Base-by-base conservation (phyloP, 768 basidiomycete species). In the Tremella yokohamensis region DNA sequence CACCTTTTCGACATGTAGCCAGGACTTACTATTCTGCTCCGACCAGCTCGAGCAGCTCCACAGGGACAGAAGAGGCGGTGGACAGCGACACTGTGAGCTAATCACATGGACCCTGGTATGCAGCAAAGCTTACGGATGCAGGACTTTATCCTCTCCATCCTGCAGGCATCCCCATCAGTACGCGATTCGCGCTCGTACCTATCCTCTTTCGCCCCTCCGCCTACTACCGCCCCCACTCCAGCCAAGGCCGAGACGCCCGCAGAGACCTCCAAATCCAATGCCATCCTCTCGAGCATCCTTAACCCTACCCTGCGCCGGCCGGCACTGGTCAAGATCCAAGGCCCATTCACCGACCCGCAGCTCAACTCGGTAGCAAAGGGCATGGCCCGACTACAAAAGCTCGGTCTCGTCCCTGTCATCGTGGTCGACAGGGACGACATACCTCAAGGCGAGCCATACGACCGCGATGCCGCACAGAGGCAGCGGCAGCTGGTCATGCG, bases 111-210 rank as follows among this genome's bases (percentile, higher is more conserved):
- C 8, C n/a, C 25, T 49, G 25, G 6, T n/a, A 4, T 22, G 51
- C 26, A 18, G 18, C 51, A 18, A n/a, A 4, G 37, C 51, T 52
- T 3, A 52, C 37, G 3, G 25, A 11, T 22, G 6, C 38, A 98
- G 91, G 96, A 98, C 75, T 93, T 99, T 70, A 92, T 99, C 70
- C 79, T 98, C 56, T 96, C 93, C 29, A 88, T 99, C 68, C 81
- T 99, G 52, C 86, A 88, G 54, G 87, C 96, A 25, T 90, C 89
- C 60, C 94, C 96, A 12, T 97, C 94, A 1, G 77, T 87, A 52
- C 82, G 96, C 63, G 96, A 99, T 74, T 87, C 92, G 25, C 86
- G 85, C 53, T 87, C 87, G 0, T 99, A 96, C 76, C 82, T 96
- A 9, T 87, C 86, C 25, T 89, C 86, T n/a, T 98, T 99, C 75